Percentiles rank a stretch among this genome's conserved stretches.
phyloP scores from a whole-genome alignment of 441 rosid species.

The Adansonia gregorii region DNA sequence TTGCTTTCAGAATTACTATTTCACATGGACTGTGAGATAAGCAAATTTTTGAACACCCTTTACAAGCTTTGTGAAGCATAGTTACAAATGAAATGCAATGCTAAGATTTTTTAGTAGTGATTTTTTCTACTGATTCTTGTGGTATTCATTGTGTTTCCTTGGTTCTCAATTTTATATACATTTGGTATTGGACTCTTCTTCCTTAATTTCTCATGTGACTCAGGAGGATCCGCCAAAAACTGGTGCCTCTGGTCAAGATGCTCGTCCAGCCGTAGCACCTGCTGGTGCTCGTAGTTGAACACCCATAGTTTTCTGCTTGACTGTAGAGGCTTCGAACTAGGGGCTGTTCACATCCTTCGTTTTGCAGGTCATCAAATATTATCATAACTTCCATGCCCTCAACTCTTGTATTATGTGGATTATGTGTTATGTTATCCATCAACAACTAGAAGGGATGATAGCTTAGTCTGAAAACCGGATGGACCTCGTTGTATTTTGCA shows the following conservation, averaged over 20 bases:
- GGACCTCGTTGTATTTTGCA: not conserved
- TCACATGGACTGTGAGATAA: not conserved
- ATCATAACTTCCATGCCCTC: not conserved
- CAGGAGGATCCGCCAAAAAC: conserved; percentile 67
- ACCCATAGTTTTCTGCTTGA: not conserved
- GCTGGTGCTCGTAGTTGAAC: conserved; percentile 49
- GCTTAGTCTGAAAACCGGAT: not conserved
- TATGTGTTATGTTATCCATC: not conserved
- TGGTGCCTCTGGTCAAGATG: conserved; percentile 48
- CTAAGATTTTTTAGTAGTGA: not conserved
- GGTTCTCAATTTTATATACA: not conserved
- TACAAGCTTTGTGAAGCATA: not conserved
- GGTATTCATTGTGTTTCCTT: not conserved
- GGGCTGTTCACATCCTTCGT: not conserved
- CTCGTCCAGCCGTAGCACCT: conserved; percentile 52
- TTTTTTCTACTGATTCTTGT: not conserved
- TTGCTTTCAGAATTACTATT: too few relatives aligned
- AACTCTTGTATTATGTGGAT: not conserved
- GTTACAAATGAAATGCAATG: not conserved
- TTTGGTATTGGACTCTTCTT: not conserved
- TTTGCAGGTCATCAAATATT: not conserved
- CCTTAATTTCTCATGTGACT: not conserved
- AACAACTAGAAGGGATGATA: not conserved
- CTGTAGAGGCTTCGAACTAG: not conserved
- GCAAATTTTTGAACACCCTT: not conserved